phyloP scores from a whole-genome alignment of 371 early-diverging fungal genomes.

The Rhizomucor miehei region DNA sequence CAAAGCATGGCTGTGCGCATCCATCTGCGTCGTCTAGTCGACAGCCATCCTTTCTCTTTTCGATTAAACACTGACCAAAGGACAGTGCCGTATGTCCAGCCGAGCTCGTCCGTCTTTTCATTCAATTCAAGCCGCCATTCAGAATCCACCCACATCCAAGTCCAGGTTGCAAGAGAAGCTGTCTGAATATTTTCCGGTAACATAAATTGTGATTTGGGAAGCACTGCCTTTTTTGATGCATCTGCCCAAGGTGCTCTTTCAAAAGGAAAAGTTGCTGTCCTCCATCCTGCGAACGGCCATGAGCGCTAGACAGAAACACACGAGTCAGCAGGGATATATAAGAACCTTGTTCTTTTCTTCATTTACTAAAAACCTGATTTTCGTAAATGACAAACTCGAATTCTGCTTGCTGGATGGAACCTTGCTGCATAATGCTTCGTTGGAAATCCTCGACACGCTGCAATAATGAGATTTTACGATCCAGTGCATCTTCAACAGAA shows the following conservation, averaged over 20 bases:
- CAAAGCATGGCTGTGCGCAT: constrained; percentile 8
- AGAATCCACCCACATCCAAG: constrained; percentile 14
- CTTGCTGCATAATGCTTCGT: constrained; percentile 4
- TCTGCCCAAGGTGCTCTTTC: constrained; percentile 19
- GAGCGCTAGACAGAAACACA: too few relatives aligned
- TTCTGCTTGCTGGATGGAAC: background rate
- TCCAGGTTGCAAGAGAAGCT: constrained; percentile 7
- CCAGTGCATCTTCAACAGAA: constrained; percentile 1
- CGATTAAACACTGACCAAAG: constrained; percentile 15
- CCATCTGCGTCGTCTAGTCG: constrained; percentile 22
- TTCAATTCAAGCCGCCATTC: constrained; percentile 14
- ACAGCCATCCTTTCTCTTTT: constrained; percentile 15
- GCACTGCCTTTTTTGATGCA: constrained; percentile 8
- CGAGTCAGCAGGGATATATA: too few relatives aligned
- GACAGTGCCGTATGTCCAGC: constrained; percentile 18
- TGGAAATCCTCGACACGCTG: constrained; percentile 15
- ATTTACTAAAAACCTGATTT: too few relatives aligned
- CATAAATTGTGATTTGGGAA: constrained; percentile 9
- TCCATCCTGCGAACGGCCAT: constrained; percentile 16
- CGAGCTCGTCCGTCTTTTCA: constrained; percentile 12
- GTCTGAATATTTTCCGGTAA: constrained; percentile 12
- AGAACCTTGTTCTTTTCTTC: too few relatives aligned
- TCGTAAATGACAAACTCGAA: constrained; percentile 19
- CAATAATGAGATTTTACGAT: background rate
- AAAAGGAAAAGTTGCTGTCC: constrained; percentile 4